Base-by-base conservation (phyloP, 2,329 filamentous ascomycete species). In the Cordyceps cicadae region DNA sequence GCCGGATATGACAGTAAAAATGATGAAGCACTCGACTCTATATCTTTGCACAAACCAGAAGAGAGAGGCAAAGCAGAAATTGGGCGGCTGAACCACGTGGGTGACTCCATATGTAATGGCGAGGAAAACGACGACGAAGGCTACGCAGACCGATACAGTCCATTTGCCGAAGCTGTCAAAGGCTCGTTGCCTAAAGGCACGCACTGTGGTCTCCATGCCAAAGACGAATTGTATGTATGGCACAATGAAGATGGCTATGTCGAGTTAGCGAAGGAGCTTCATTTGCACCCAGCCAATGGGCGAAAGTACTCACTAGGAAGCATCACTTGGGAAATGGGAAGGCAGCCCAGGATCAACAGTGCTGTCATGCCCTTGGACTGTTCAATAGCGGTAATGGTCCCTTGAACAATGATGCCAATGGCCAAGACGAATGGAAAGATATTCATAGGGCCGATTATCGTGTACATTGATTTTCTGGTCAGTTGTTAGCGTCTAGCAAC, bases 171-270 rank as follows among this genome's bases (percentile, higher is more conserved):
- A 79, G 1, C 79, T 75, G 5, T 81, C 78, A 64, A 89, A 88
- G 1, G 84, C 79, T 51, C 76, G 76, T 51, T 72, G 75, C 64
- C 75, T 78, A 29, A 87, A 69, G 12, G 82, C 80, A 65, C 87
- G 78, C 17, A 83, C 66, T 0, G 82, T 76, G 39, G 82, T 79
- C 70, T 90, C 87, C 62, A 87, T 64, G 15, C 82, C 84, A 65
- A 89, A 88, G 17, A 87, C 77, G 21, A 88, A 67, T 65, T 88
- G 86, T 37, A 86, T 80, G 63, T 81, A 87, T 29, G 86, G 86
- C 9, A 85, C 80, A 57, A 89, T 78, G 66, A 89, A 88, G 41
- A 88, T 77, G 8, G 83, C 87, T 88, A 61, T 41, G 29, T 3
- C 2, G 11, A 3, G 17, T 39, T 24, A 51, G 37, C 21, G 14